Evolutionary conservation across 306 rosid genomes (phyloP).

Genomic region (Clitoria ternatea): DNA sequence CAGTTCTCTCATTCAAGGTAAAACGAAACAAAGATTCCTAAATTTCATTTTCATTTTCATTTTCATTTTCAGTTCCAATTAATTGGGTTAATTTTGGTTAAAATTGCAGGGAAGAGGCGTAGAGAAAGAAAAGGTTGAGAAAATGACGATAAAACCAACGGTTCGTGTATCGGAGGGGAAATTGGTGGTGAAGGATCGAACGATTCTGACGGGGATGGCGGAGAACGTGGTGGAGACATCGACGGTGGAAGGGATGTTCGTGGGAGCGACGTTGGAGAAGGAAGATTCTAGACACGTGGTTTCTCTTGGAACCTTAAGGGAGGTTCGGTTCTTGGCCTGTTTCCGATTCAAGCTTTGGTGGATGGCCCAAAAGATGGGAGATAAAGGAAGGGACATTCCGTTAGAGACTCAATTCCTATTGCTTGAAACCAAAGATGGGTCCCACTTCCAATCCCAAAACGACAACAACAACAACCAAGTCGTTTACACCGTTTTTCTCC

Average conservation of each 20-base stretch:
- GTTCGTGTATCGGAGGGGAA: constrained; percentile 62
- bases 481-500: constrained; percentile 72
- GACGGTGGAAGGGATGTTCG: constrained; percentile 63
- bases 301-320: constrained; percentile 46
- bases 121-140: background rate
- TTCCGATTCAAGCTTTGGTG: constrained; percentile 96
- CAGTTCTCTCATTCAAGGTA: constrained; percentile 49
- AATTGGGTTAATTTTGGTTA: background rate
- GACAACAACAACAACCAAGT: constrained; percentile 40
- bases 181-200: constrained; percentile 55
- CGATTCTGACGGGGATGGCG: constrained; percentile 68
- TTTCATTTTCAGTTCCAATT: background rate
- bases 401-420: constrained; percentile 81
- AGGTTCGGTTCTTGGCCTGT: constrained; percentile 71
- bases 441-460: constrained; percentile 53
- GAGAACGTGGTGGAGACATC: constrained; percentile 63
- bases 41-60: background rate
- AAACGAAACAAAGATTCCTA: background rate
- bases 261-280: constrained; percentile 52
- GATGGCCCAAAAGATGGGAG: constrained; percentile 97
- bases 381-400: constrained; percentile 63
- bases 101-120: constrained; percentile 29
- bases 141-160: constrained; percentile 74
- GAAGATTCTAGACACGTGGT: constrained; percentile 64
- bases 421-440: constrained; percentile 64